Percentiles rank a stretch among this genome's conserved stretches.
These are phyloP conservation scores for Debaryomyces singareniensis DNA, from an alignment of 1,139 yeast genomes.

Conservation along the genomic window DNA sequence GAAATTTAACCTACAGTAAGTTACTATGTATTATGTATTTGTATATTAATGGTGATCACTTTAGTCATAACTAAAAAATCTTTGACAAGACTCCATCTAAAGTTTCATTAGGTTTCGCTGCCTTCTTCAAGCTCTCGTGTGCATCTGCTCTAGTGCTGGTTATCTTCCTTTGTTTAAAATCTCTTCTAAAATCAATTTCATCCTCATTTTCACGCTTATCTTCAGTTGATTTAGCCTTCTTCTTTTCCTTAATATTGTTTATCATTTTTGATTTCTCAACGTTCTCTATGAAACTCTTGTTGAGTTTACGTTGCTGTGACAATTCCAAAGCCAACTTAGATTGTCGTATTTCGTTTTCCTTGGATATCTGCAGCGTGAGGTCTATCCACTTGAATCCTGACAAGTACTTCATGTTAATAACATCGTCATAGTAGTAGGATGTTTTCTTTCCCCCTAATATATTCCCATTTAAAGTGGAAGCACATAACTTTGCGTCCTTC, in stretches of 20 bases:
- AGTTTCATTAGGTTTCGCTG: conserved; percentile 35
- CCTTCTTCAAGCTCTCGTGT: conserved; percentile 37
- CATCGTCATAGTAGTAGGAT: conserved; percentile 90
- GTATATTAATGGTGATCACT: too few species aligned
- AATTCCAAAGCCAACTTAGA: conserved; percentile 83
- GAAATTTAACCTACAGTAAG: too few species aligned
- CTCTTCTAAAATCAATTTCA: conserved; percentile 28
- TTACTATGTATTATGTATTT: too few species aligned
- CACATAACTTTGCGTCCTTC: conserved; percentile 84
- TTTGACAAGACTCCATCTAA: conserved; percentile 41
- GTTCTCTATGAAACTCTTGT: conserved; percentile 74
- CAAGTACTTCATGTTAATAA: conserved; percentile 81
- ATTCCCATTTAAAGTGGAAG: conserved; percentile 79
- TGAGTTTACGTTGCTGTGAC: conserved; percentile 81
- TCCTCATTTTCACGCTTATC: conserved; percentile 16
- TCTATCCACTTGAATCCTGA: conserved; percentile 95
- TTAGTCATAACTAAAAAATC: conserved; percentile 17
- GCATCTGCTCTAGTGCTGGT: conserved; percentile 64
- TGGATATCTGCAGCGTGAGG: conserved; percentile 87
- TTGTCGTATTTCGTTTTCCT: conserved; percentile 84
- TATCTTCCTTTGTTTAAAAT: conserved; percentile 58
- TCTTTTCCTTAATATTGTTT: conserved; percentile 54
- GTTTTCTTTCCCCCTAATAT: conserved; percentile 90
- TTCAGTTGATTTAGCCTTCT: conserved; percentile 21
- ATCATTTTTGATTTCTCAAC: conserved; percentile 85